Base-by-base conservation (phyloP, 83 land plant genomes). In the Picea mariana region DNA sequence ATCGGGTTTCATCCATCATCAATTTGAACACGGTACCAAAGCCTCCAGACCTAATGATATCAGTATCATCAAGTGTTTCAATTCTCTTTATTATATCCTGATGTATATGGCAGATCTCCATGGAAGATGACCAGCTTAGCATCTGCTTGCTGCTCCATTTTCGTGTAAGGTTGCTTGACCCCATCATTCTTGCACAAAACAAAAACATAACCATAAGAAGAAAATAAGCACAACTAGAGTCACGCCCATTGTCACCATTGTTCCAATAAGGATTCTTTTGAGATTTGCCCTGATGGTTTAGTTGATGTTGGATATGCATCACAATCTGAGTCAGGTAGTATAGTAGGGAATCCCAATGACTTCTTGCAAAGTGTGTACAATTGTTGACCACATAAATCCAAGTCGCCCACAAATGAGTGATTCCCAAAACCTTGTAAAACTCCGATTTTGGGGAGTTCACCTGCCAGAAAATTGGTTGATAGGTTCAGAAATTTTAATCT, bases 361-460 rank as follows among this genome's bases (percentile, higher is more conserved):
- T 86, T 87, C 42, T 82, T 80, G 65, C 97, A 96, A 3, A 78
- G 83, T 84, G 87, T 88, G 72, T 86, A 83, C 61, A 95, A 79
- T 87, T 95, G 97, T 21, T 75, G 85, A 23, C 97, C 99, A 89
- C 99, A 95, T 3, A 96, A 88, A 52, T 94, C 93, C 24, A 86
- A 71, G 80, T 96, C 95, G 4, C 94, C 96, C 66, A 86, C 80
- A 87, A 94, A 95, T 96, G 94, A 93, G 27, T 66, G 84, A 77
- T 75, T 87, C 18, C 85, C 85, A 79, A 93, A 92, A 34, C 38
- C 38, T 34, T 34, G 38, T 34, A 34, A 34, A 34, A 34, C 38
- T 34, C 38, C 38, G 2, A 9, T 63, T 75, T 85, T 89, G 4
- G 98, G 98, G 13, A 95, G 92, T 79, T 93, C 96, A 1, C 98